These are phyloP conservation scores for Pseudogymnoascus sp. DNA, from an alignment of 2,329 filamentous ascomycete species.

Conservation along the genomic window DNA sequence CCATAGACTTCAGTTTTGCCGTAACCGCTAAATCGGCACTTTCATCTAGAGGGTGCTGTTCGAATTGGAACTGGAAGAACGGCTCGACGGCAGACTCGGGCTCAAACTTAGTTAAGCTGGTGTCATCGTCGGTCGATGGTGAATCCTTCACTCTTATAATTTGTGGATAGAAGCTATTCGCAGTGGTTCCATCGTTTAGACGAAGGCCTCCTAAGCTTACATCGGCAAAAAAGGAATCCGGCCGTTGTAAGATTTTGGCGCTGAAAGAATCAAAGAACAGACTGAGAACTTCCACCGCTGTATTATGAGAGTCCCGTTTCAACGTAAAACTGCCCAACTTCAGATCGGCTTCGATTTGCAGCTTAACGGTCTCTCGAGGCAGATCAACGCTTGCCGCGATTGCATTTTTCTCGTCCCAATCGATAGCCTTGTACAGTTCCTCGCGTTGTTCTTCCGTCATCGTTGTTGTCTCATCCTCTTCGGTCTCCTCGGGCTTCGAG, in stretches of 20 bases:
- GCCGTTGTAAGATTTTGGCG: slow-evolving; percentile 79
- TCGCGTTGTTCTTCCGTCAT: slow-evolving; percentile 96
- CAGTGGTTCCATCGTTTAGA: slow-evolving; percentile 91
- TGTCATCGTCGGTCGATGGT: slow-evolving; percentile 39
- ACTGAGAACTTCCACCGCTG: slow-evolving; percentile 72
- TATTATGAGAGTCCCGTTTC: slow-evolving; percentile 73
- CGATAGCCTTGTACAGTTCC: slow-evolving; percentile 93
- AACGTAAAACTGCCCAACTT: slow-evolving; percentile 94
- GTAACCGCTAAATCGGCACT: slow-evolving; percentile 86
- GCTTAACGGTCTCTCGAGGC: slow-evolving; percentile 83
- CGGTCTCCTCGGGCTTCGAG: slow-evolving; percentile 50
- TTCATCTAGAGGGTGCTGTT: slow-evolving; percentile 89
- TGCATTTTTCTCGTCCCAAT: slow-evolving; percentile 94
- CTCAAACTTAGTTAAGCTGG: slow-evolving; percentile 30
- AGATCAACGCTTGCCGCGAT: slow-evolving; percentile 81
- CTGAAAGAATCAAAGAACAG: slow-evolving; percentile 92
- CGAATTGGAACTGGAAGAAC: slow-evolving; percentile 87
- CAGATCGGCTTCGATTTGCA: slow-evolving; percentile 88
- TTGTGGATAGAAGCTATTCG: slow-evolving; percentile 83
- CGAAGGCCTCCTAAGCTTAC: slow-evolving; percentile 86
- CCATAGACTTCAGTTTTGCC: slow-evolving; percentile 87
- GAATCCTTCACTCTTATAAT: slow-evolving; percentile 94
- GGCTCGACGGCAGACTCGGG: slow-evolving; percentile 52
- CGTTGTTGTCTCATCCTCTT: slow-evolving; percentile 65
- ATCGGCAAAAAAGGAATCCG: slow-evolving; percentile 83